A percentile compares a stretch with the other conserved stretches of the same genome.
phyloP scores from a whole-genome alignment of 768 basidiomycete species.

The Psilocybe tampanensis region DNA sequence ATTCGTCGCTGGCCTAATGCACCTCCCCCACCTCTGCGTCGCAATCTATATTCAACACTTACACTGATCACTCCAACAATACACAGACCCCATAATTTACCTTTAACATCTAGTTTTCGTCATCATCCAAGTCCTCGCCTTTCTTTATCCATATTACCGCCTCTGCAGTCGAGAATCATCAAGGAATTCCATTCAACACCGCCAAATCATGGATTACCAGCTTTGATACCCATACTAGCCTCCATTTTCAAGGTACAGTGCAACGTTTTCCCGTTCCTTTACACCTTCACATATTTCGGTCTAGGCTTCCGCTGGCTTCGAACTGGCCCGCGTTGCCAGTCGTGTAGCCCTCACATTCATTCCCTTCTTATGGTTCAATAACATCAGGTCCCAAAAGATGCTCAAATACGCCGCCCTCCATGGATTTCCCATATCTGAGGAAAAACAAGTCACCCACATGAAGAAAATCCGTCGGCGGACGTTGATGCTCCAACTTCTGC shows the following conservation, averaged over 20 bases:
- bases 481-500: constrained; percentile 50
- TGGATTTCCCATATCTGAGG: constrained; percentile 53
- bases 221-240: constrained; percentile 55
- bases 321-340: constrained; percentile 67
- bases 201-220: constrained; percentile 33
- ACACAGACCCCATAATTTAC: background rate
- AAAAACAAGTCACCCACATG: constrained; percentile 49
- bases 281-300: constrained; percentile 3
- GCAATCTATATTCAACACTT: constrained; percentile 5
- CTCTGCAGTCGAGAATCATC: constrained; percentile 8
- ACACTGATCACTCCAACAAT: constrained; percentile 2
- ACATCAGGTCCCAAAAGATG: constrained; percentile 48
- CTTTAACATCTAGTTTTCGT: constrained; percentile 5
- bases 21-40: constrained; percentile 8
- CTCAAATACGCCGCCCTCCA: constrained; percentile 55
- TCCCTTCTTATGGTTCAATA: constrained; percentile 67
- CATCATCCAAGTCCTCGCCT: constrained; percentile 11
- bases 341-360: constrained; percentile 77
- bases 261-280: background rate
- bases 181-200: constrained; percentile 42
- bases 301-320: constrained; percentile 78
- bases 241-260: constrained; percentile 61
- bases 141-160: constrained; percentile 10
- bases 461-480: constrained; percentile 53
- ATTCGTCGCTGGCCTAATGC: constrained; percentile 14